A percentile compares a stretch with the other conserved stretches of the same genome.
These are phyloP conservation scores for Terana coerulea DNA, from an alignment of 768 basidiomycete species.

Conservation along the genomic window DNA sequence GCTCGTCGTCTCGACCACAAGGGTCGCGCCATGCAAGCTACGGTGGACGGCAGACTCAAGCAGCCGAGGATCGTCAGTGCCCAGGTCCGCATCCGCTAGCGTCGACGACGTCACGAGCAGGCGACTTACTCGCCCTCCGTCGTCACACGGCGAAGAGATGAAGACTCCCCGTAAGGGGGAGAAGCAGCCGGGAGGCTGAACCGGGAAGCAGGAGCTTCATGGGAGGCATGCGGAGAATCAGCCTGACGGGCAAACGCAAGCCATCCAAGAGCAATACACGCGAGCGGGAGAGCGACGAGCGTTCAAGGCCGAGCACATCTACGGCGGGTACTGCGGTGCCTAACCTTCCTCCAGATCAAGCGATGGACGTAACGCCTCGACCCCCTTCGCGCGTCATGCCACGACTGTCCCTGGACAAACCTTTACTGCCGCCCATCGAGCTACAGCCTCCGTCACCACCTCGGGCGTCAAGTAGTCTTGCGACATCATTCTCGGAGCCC, in stretches of 20 bases:
- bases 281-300: slow-evolving; percentile 13
- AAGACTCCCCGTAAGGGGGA: slow-evolving; percentile 7
- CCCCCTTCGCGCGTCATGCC: slow-evolving; percentile 21
- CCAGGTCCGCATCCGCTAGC: slow-evolving; percentile 24
- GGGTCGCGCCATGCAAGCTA: slow-evolving; percentile 29
- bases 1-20: slow-evolving; percentile 10
- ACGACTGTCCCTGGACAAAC: slow-evolving; percentile 19
- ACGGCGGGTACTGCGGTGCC: slow-evolving; percentile 19
- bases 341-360: slow-evolving; percentile 13
- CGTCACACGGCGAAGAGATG: slow-evolving; percentile 4
- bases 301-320: slow-evolving; percentile 12
- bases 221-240: slow-evolving; percentile 61
- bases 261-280: slow-evolving; percentile 53
- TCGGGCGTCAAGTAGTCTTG: slow-evolving; percentile 11
- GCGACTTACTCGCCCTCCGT: background rate
- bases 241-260: slow-evolving; percentile 56
- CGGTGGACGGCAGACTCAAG: slow-evolving; percentile 18
- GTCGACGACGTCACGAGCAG: slow-evolving; percentile 22
- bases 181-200: slow-evolving; percentile 28
- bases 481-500: slow-evolving; percentile 17
- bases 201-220: slow-evolving; percentile 47
- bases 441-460: slow-evolving; percentile 53
- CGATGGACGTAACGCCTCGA: slow-evolving; percentile 21
- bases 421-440: slow-evolving; percentile 49
- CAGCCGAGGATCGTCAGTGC: slow-evolving; percentile 23